phyloP scores from a whole-genome alignment of 305 asterid species.

The Petunia hybrid region DNA sequence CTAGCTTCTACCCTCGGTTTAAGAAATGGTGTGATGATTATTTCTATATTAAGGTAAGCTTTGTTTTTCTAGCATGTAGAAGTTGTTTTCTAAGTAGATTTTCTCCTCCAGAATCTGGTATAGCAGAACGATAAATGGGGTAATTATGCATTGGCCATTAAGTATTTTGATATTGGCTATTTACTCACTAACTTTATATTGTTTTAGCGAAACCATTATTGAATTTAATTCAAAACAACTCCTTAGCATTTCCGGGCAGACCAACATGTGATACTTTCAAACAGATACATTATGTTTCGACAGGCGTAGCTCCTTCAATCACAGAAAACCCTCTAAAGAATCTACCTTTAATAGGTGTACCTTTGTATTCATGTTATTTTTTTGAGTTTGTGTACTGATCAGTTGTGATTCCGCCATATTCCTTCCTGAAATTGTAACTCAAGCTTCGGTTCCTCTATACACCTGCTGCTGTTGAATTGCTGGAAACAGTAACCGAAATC shows the following conservation, averaged over 20 bases:
- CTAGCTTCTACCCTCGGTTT: constrained; percentile 91
- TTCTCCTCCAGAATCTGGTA: neutral
- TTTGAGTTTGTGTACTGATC: neutral
- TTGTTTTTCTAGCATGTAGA: constrained; percentile 16
- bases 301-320: neutral
- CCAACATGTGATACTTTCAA: neutral
- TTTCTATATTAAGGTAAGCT: constrained; percentile 83
- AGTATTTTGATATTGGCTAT: neutral
- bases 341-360: neutral
- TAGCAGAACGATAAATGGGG: neutral
- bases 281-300: neutral
- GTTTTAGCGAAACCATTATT: neutral
- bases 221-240: neutral
- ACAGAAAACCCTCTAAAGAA: neutral
- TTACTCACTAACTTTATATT: neutral
- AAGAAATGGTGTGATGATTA: constrained; percentile 99
- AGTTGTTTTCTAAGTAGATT: neutral
- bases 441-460: neutral
- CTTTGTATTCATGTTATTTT: neutral
- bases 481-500: neutral
- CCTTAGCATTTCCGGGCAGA: neutral
- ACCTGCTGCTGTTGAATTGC: neutral
- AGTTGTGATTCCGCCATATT: neutral
- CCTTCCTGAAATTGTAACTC: neutral
- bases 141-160: neutral